Base-by-base conservation (phyloP, 2,329 filamentous ascomycete species). In the Daldinia eschscholtzii region DNA sequence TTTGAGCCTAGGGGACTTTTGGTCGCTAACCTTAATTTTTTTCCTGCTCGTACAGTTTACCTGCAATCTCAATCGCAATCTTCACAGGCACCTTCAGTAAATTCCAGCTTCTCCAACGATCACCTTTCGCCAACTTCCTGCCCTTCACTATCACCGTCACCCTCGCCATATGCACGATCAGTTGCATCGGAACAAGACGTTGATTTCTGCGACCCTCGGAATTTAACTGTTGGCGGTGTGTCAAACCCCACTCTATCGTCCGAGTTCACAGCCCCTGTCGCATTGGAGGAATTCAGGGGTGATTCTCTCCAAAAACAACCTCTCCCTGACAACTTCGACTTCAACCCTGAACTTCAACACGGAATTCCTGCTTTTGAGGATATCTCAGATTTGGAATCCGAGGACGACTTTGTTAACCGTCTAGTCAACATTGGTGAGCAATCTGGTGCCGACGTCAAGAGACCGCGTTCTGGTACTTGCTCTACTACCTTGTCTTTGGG, bases 191-290 rank as follows among this genome's bases (percentile, higher is more conserved):
- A 93, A 77, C 85, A 87, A 73, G 91, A 93, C 79, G 87, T 93
- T 73, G 91, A 93, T 81, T 97, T 96, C 80, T 97, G 95, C 81
- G 94, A 98, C 78, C 94, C 95, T 37, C 91, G 94, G 77, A 93
- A 97, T 78, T 84, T 98, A 71, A 97, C 92, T 20, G 93, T 97
- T 44, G 82, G 82, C 30, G 86, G 83, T 76, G 81, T 85, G 61
- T 80, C 83, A 69, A 86, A 83, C 74, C 79, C 85, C 42, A 84
- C 82, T 7, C 77, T 86, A 57, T 81, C 85, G 6, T 81, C 86
- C 52, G 91, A 93, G 73, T 91, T 93, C 73, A 86, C 91, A 23
- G 85, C 87, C 67, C 84, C 92, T 72, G 84, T 89, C 46, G 86
- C 86, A 18, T 81, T 92, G n/a, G 85, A 90, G 80, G 89, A 92